Base-by-base conservation (phyloP, 129 eudicot species). In the Chrysanthemum lavandulifolium region DNA sequence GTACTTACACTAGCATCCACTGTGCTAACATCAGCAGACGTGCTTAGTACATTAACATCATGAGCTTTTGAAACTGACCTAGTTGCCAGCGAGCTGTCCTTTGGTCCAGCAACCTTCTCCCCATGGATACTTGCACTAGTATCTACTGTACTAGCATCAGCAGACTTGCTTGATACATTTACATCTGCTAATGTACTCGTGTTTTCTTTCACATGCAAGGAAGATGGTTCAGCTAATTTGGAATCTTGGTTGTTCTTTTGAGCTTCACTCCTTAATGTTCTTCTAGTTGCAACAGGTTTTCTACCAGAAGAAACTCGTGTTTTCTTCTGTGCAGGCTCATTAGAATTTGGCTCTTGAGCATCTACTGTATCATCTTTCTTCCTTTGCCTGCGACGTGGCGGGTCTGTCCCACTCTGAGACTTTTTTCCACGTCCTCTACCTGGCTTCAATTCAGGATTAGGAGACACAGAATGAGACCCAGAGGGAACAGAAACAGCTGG, bases 381-480 rank as follows among this genome's bases (percentile, higher is more conserved):
- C 73, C 92, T 78, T 61, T 71, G 91, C 80, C 89, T 86, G 52
- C 92, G 88, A n/a, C 78, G 87, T 0, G 86, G 84, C 59, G 82
- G 48, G 84, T 84, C 92, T 2, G 13, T 71, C 50, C 82, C 87
- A 79, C 76, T 81, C 72, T 77, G 84, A 66, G 71, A 76, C 73
- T 73, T 87, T 67, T 81, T 86, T 47, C 91, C 96, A 49, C 97
- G 80, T 18, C 87, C 88, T 73, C 84, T 83, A 58, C 86, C 92
- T 84, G 65, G 91, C 52, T 65, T 83, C 45, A 71, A 73, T 68
- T 43, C 76, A 79, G 85, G 54, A 11, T 66, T 63, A 33, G 85
- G 81, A 45, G 79, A 36, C 65, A 60, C 21, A 23, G 77, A 40
- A 61, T 36, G 85, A 61, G 85, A 70, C 2, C 50, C 87, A 65